These are phyloP conservation scores for Talaromyces proteolyticus DNA, from an alignment of 495 filamentous ascomycete species.

Conservation along the genomic window DNA sequence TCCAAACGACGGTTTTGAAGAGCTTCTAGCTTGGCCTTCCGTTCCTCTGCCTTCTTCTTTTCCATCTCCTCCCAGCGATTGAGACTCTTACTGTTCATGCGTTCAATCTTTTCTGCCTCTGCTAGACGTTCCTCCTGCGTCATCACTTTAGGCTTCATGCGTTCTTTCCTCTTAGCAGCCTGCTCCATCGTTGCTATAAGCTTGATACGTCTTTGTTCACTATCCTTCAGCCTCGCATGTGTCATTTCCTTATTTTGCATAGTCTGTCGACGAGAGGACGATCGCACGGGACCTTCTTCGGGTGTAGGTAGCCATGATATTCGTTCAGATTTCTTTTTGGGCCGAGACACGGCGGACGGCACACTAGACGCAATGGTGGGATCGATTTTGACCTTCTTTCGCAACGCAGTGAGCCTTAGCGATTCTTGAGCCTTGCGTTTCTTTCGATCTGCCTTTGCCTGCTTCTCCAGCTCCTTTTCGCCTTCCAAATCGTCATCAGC, in stretches of 20 bases:
- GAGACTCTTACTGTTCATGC: slow-evolving; percentile 81
- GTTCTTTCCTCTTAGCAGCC: slow-evolving; percentile 72
- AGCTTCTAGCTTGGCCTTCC: slow-evolving; percentile 73
- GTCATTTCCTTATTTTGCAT: slow-evolving; percentile 79
- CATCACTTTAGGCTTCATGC: slow-evolving; percentile 70
- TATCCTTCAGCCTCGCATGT: slow-evolving; percentile 75
- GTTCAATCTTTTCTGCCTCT: slow-evolving; percentile 78
- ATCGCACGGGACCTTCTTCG: slow-evolving; percentile 74
- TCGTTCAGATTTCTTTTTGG: slow-evolving; percentile 91
- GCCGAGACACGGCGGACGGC: slow-evolving; percentile 47
- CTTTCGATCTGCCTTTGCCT: slow-evolving; percentile 48
- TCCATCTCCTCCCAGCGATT: slow-evolving; percentile 93
- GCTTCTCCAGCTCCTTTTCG: slow-evolving; percentile 62
- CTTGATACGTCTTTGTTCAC: slow-evolving; percentile 71
- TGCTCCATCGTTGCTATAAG: slow-evolving; percentile 82
- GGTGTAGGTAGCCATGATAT: slow-evolving; percentile 78
- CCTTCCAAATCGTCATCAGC: slow-evolving; percentile 51
- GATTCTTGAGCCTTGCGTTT: slow-evolving; percentile 70
- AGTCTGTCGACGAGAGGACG: slow-evolving; percentile 77
- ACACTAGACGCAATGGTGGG: slow-evolving; percentile 42
- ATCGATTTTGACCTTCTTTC: slow-evolving; percentile 63
- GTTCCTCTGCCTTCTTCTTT: slow-evolving; percentile 75
- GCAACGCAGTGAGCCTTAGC: slow-evolving; percentile 40
- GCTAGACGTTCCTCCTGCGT: slow-evolving; percentile 83
- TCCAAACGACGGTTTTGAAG: slow-evolving; percentile 79